Base-by-base conservation (phyloP, 352 stramenopile genomes). In the Phytophthora sp. region DNA sequence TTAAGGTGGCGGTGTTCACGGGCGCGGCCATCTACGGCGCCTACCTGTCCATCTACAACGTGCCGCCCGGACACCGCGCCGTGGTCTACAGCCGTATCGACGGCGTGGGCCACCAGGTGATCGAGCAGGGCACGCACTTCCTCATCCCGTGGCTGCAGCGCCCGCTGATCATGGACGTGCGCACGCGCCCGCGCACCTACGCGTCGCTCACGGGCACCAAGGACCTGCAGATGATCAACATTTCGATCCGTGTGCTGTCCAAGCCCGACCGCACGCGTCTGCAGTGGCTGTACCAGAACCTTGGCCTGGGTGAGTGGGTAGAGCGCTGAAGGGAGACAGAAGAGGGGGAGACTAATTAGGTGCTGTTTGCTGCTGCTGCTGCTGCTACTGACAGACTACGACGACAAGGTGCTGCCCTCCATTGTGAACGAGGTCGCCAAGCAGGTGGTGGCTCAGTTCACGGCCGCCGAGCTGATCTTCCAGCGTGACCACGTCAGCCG, bases 391-490 rank as follows among this genome's bases (percentile, higher is more conserved):
- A 5, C 35, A 96, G 97, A 99, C 76, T 99, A 98, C 75, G 97
- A 99, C 68, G 97, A 99, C 73, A 96, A 98, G 62, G 92, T 99
- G 52, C 76, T 99, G 54, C 97, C 97, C 18, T 99, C 93, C 58
- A 98, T 99, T 62, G 98, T 99, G 56, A 99, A 99, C 79, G 98
- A 99, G 83, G 97, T 98, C 44, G 88, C 97, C 51, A 99, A 99
- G 88, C 94, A 98, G 57, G 96, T 99, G 30, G 97, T 99, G 18
- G 98, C 98, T 1, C 91, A 99, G 72, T 99, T 99, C 87, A 99
- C 99, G 77, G 98, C 98, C 21, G 94, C 97, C 18, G 97, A 99
- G 77, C 84, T 99, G 9, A 93, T 99, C 45, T 99, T 98, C 64
- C 98, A 99, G 85, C 97, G 98, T 96, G 97, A 99, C 53, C 80